Base-by-base conservation (phyloP, 75 land plant genomes). In the Adiantum capillusveneris region DNA sequence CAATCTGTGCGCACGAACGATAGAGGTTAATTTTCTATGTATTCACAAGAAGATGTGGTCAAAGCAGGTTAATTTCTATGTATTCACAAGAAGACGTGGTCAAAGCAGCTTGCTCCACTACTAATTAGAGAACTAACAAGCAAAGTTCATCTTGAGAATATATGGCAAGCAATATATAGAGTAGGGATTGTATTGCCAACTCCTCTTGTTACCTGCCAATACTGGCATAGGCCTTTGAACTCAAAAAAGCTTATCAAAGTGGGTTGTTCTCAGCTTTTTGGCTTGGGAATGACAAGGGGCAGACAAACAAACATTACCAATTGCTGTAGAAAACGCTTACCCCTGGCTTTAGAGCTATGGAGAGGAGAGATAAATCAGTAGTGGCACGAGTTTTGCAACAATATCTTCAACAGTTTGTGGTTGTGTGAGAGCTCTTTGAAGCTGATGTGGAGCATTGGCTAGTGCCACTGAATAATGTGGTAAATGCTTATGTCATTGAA, bases 41-140 rank as follows among this genome's bases (percentile, higher is more conserved):
- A 77, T 75, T 43, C 78, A 75, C 63, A 75, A 71, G 68, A 71
- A 71, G 49, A 63, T 75, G 54, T n/a, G n/a, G n/a, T n/a, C n/a
- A n/a, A n/a, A n/a, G n/a, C n/a, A n/a, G n/a, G n/a, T n/a, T n/a
- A n/a, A n/a, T n/a, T n/a, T n/a, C n/a, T n/a, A n/a, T n/a, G n/a
- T n/a, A n/a, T n/a, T n/a, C n/a, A n/a, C n/a, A n/a, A n/a, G n/a
- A n/a, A n/a, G n/a, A n/a, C n/a, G n/a, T 42, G 78, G 24, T 71
- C 75, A 13, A 75, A 71, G 62, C 59, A 75, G 31, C 78, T 75
- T 50, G 75, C 78, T 25, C 78, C 78, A 20, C 53, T 75, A 18
- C 37, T 75, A 26, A 70, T 75, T 52, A 75, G 50, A 44, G 75
- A 70, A 51, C 57, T 75, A 6, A 75, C 75, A 31, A 34, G 78